Evolutionary conservation across 495 filamentous ascomycete genomes (phyloP).

Genomic region (Lophium mytilinum): DNA sequence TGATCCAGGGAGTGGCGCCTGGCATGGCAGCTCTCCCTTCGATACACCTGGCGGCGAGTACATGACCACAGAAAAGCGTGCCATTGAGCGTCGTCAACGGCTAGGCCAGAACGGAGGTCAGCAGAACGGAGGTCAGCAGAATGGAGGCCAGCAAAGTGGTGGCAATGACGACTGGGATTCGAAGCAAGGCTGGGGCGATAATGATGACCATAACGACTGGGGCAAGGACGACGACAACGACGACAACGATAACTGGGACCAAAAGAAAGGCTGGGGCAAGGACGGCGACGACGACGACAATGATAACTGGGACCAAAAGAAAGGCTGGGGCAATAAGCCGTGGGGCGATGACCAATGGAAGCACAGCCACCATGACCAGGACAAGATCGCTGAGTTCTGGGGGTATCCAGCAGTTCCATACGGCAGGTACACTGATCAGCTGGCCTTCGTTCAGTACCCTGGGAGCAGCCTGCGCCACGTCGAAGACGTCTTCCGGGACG

Average conservation of each 20-base stretch:
- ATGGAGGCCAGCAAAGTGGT: neutral
- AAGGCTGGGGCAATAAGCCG: neutral
- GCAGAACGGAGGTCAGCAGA: neutral
- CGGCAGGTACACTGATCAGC: neutral
- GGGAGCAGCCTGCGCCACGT: neutral
- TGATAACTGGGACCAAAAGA: neutral
- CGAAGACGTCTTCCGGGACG: neutral
- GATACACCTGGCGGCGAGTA: neutral
- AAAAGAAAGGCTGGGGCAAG: neutral
- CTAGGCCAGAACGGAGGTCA: neutral
- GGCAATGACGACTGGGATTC: too few relatives aligned
- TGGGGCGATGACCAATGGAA: neutral
- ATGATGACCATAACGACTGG: neutral
- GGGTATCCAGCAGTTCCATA: neutral
- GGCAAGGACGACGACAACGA: neutral
- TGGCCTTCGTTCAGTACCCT: neutral
- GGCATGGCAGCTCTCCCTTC: neutral
- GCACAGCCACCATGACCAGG: neutral
- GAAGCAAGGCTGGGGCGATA: neutral
- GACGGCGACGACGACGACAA: neutral
- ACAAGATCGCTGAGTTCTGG: neutral
- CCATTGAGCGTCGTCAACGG: neutral
- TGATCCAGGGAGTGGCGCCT: neutral
- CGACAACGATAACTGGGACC: neutral
- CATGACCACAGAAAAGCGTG: neutral